These are phyloP conservation scores for Carex cristatella DNA, from an alignment of 176 grass and related monocot species.

Conservation along the genomic window DNA sequence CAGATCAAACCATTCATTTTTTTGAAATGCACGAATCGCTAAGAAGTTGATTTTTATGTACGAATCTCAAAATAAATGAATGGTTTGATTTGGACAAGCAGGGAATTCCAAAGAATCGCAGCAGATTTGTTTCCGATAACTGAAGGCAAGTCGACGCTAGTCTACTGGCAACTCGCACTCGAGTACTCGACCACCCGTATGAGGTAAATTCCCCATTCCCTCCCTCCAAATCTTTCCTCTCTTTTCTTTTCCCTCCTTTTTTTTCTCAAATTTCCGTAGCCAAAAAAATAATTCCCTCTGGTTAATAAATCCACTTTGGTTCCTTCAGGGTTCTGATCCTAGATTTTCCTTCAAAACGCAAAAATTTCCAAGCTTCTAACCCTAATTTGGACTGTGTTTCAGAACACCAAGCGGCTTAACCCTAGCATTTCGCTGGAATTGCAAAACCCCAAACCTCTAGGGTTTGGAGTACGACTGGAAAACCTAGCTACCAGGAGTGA, in stretches of 20 bases:
- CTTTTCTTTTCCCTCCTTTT: neutral
- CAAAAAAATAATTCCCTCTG: neutral
- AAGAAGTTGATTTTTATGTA: too few relatives aligned
- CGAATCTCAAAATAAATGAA: too few relatives aligned
- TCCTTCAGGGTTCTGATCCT: neutral
- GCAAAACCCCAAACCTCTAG: neutral
- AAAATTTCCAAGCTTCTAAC: neutral
- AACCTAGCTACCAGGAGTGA: neutral
- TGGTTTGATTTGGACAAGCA: too few relatives aligned
- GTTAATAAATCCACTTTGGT: neutral
- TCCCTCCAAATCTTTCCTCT: neutral
- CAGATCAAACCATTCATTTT: too few relatives aligned
- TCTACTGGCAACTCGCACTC: neutral
- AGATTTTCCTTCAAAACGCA: neutral
- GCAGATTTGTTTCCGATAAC: neutral
- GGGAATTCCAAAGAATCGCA: too few relatives aligned
- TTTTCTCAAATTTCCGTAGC: neutral
- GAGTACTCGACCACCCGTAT: neutral
- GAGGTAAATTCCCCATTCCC: constrained; percentile 14
- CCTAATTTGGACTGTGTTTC: neutral
- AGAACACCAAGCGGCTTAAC: neutral
- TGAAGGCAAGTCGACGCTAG: neutral
- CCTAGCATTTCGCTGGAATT: neutral
- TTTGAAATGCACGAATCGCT: too few relatives aligned
- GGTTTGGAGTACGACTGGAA: neutral